Conservation (phyloP, 202 grass and related monocot species). For the Hordeum pubiflorum region DNA sequence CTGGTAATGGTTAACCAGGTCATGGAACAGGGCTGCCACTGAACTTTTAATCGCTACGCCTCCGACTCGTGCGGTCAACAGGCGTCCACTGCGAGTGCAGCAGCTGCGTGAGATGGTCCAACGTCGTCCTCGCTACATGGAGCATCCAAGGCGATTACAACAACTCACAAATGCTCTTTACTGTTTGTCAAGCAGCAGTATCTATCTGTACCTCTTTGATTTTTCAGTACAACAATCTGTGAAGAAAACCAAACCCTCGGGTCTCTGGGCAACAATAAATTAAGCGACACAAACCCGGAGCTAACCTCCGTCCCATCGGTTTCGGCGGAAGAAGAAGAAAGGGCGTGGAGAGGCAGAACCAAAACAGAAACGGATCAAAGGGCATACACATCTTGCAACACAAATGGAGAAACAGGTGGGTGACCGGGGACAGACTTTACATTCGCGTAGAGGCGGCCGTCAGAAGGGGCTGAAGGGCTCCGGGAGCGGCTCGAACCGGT, state of each 20-base stretch:
- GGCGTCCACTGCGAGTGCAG: not conserved
- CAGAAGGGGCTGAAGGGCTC: slow-evolving; percentile 78
- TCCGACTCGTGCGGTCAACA: not conserved
- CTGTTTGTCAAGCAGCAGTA: not conserved
- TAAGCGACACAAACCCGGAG: not conserved
- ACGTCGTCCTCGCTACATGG: not conserved
- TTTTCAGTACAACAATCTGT: slow-evolving; percentile 11
- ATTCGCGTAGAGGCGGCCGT: not conserved
- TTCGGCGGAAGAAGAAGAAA: not conserved
- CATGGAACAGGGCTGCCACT: too few species aligned
- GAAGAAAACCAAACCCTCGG: slow-evolving; percentile 27
- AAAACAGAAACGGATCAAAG: slow-evolving; percentile 18
- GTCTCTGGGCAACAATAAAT: not conserved
- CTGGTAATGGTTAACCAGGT: not conserved
- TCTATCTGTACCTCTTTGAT: not conserved
- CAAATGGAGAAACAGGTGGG: not conserved
- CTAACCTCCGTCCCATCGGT: not conserved
- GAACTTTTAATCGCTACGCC: not conserved
- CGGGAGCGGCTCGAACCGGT: slow-evolving; percentile 80
- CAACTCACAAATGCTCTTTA: not conserved
- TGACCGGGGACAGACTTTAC: slow-evolving; percentile 21
- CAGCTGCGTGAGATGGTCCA: too few species aligned
- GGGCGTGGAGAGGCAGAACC: not conserved
- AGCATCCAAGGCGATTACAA: not conserved
- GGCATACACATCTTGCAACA: slow-evolving; percentile 10